Base-by-base conservation (phyloP, 805 yeast species). In the Metschnikowia corniflorae region DNA sequence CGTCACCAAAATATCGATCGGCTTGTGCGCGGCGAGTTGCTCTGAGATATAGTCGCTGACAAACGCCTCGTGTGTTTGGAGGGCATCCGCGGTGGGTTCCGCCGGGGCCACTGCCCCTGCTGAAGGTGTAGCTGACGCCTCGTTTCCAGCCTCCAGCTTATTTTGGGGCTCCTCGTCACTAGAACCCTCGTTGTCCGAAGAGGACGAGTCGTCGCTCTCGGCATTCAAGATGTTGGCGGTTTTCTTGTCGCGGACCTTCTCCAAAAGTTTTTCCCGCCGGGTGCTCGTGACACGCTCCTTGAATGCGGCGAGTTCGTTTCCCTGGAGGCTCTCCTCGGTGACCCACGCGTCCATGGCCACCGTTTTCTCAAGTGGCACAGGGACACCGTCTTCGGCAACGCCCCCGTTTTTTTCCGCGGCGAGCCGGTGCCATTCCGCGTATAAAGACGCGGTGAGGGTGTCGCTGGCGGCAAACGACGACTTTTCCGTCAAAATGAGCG, bases 401-500 rank as follows among this genome's bases (percentile, higher is more conserved):
- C 69, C 71, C 12, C 51, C 51, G 37, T 62, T 53, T 31, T 51
- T 62, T 14, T 46, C 41, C 25, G 55, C 55, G 2, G 74, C 68
- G 6, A 68, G 55, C 2, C 52, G 51, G 37, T 63, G 65, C 88
- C 88, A 84, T 38, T 70, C 70, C 14, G 55, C 55, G 48, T 70
- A 77, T 12, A 86, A 58, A 26, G 68, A 65, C 17, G 69, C 60
- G 15, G 75, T 78, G 6, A 78, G 53, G 14, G 84, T 68, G 7
- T 68, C 60, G 4, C 51, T 51, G 2, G 53, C 51, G 0, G 82
- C 68, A 26, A 40, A 31, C 0, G 44, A 22, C 6, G 50, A 26
- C 41, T 71, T 69, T 46, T 87, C 95, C 0, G 96, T 87, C 37
- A 93, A 55, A 1, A 93, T 64, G 1, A 89, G 70, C 0, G 94